phyloP scores from a whole-genome alignment of 176 grass and related monocot species.

The Bolboschoenus planiculmis region DNA sequence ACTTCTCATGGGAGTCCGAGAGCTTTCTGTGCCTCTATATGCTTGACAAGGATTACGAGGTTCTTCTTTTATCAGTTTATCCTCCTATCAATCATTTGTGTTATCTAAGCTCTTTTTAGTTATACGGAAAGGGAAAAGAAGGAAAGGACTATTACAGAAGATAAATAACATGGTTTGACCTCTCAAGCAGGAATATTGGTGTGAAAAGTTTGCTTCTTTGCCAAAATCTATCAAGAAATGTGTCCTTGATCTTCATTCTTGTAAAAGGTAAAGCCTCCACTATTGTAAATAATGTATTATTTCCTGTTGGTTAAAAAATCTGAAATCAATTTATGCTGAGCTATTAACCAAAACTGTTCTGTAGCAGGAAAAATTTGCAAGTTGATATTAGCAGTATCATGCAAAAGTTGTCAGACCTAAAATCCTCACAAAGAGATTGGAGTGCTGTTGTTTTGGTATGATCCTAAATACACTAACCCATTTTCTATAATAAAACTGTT shows the following conservation, averaged over 20 bases:
- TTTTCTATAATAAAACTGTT: not conserved
- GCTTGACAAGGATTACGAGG: slow-evolving; percentile 60
- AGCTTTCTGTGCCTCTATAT: slow-evolving; percentile 76
- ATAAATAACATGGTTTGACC: slow-evolving; percentile 12
- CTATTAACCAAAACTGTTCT: not conserved
- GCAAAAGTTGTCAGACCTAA: slow-evolving; percentile 45
- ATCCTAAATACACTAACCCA: not conserved
- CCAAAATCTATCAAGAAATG: slow-evolving; percentile 36
- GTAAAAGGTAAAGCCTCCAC: slow-evolving; percentile 36
- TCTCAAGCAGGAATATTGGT: slow-evolving; percentile 38
- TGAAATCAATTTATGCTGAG: not conserved
- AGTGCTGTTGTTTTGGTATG: slow-evolving; percentile 65
- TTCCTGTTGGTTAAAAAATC: not conserved
- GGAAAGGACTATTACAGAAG: not conserved
- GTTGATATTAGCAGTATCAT: slow-evolving; percentile 29
- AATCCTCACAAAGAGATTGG: slow-evolving; percentile 54
- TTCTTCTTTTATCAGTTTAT: slow-evolving; percentile 23
- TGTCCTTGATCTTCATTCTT: slow-evolving; percentile 54
- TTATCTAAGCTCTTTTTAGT: not conserved
- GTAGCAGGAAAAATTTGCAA: slow-evolving; percentile 40
- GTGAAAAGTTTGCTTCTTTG: slow-evolving; percentile 41
- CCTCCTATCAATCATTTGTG: not conserved
- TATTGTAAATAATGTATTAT: slow-evolving; percentile 14
- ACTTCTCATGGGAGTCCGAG: slow-evolving; percentile 69
- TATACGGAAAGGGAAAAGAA: not conserved